Base-by-base conservation (phyloP, 2,329 filamentous ascomycete genomes). In the Trichoderma endophyticum region DNA sequence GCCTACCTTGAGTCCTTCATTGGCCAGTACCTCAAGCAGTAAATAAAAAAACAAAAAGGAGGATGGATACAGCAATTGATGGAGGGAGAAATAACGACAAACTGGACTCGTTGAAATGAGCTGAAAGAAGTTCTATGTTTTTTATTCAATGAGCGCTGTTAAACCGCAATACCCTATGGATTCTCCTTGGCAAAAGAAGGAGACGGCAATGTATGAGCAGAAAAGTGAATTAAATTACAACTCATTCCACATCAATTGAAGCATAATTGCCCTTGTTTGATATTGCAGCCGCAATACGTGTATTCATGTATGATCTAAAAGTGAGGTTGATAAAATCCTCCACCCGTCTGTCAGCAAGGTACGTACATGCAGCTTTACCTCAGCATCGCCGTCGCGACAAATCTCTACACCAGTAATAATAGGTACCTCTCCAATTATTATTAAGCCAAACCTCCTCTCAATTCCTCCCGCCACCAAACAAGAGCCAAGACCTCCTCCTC, bases 1-100 rank as follows among this genome's bases (percentile, higher is more conserved):
- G 87, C 91, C 76, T 92, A 82, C 77, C 75, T 89, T 54, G 51
- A 14, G 5, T 18, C 76, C 18, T 84, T 83, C 71, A 24, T 83
- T 11, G 75, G 34, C 32, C 21, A 48, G 15, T 67, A 30, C 34
- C 18, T 67, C 21, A 26, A 51, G 26, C 26, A 43, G 39, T 43
- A 43, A 43, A 43, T 3, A 36, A 61, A 6, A 26, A 34, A 14
- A 12, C 1, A 8, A 26, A 63, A 39, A 6, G 14, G 36, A 30
- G 2, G 1, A 28, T 63, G 21, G 14, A 43, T 62, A 28, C 7
- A 15, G 6, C 0, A 11, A 36, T 24, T 39, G 30, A 34, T 12
- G 21, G 60, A 26, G 12, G 12, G 60, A 39, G 21, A 9, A 61
- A 8, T 7, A 12, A 24, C 12, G 7, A 36, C 12, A 36, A 24